Evolutionary conservation across 2,329 filamentous ascomycete species (phyloP), one percentile per base, ranked within the genome.

Genomic region (Aureobasidium musti): DNA sequence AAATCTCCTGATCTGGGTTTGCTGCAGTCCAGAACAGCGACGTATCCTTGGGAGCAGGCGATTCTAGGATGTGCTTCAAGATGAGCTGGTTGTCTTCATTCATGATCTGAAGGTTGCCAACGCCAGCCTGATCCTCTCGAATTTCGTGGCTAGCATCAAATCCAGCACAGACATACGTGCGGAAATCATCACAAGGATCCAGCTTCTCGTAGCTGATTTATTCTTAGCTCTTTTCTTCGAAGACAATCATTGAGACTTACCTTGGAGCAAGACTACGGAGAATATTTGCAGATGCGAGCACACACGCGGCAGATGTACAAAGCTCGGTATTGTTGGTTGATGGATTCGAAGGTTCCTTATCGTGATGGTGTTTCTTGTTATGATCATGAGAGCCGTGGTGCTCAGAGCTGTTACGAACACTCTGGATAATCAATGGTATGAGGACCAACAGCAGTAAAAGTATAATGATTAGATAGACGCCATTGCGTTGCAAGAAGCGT

Each of bases 1-100:
- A 91, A 73, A 90, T 91, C 35, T 83, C 76, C 71, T 85, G 80
- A 67, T 89, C 86, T 2, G 65, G 47, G 26, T 19, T 53, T 4
- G 65, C 56, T 45, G 65, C 65, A 11, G 65, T 67, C 65, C 65
- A 67, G 47, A 67, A 67, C 19, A 63, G 33, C 7, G 65, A 67
- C 1, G 37, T 54, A 10, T 61, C 54, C n/a, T 60, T 35, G 6
- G 65, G 65, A n/a, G 49, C 37, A 26, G 54, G 49, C 3, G 65
- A 60, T 39, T 67, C 65, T 19, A 67, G n/a, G 11, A 67, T 67
- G 35, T 61, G 65, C 57, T 67, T 67, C 54, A 67, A 41, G 26
- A 63, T 53, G 47, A 67, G 65, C 17, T 67, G 65, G 47, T 63
- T 63, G 11, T 67, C 28, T 50, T 67, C 65, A 5, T 61, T 67